A percentile compares a stretch with the other conserved stretches of the same genome.
Evolutionary conservation across 176 grass and related monocot genomes (phyloP).

Genomic region (Thalia dealbata): DNA sequence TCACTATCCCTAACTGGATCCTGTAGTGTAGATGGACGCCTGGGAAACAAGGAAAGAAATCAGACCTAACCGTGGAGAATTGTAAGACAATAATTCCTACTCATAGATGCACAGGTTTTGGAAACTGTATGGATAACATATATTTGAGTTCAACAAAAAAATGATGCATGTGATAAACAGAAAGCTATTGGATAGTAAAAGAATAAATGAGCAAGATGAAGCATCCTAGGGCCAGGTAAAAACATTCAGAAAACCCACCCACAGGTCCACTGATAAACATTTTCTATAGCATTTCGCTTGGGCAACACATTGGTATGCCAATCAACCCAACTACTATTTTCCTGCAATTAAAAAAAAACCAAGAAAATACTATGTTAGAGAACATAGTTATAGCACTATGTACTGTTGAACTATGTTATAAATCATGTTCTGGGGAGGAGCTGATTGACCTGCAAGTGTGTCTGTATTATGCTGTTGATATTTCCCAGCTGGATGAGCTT

Average conservation of each 20-base stretch:
- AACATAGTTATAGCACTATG: background rate
- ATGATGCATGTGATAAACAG: no score
- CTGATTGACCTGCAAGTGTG: constrained; percentile 48
- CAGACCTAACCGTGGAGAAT: no score
- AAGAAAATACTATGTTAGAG: background rate
- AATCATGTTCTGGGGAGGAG: background rate
- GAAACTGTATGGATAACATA: no score
- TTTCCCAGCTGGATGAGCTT: constrained; percentile 81
- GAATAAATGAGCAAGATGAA: background rate
- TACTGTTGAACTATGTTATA: background rate
- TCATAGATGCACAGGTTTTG: no score
- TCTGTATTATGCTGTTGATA: constrained; percentile 52
- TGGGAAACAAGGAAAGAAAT: constrained; percentile 23
- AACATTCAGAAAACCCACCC: background rate
- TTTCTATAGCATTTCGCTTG: background rate
- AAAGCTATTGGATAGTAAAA: background rate
- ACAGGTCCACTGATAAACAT: constrained; percentile 13
- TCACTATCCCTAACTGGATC: constrained; percentile 93
- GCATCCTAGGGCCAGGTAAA: background rate
- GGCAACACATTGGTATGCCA: background rate
- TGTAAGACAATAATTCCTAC: background rate
- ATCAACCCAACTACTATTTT: constrained; percentile 1
- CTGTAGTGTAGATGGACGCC: constrained; percentile 75
- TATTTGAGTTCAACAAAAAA: no score
- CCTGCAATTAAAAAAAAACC: background rate